Conservation (phyloP, 129 eudicot genomes). For the Ambrosia artemisiifolia region DNA sequence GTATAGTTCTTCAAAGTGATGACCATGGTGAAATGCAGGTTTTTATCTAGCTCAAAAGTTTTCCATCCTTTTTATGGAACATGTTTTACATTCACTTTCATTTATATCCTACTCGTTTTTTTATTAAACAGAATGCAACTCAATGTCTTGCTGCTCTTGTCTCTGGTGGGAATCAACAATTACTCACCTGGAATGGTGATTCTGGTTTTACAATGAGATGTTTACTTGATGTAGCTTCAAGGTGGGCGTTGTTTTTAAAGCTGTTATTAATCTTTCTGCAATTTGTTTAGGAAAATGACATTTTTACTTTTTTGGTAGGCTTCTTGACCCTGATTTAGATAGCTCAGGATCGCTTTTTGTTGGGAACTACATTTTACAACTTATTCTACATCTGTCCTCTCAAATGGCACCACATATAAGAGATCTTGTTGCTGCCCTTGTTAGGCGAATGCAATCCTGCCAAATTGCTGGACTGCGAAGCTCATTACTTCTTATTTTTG, state of each 20-base stretch:
- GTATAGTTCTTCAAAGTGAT: conserved; percentile 72
- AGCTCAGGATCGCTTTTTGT: conserved; percentile 97
- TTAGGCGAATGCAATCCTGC: conserved; percentile 87
- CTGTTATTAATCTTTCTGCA: conserved; percentile 2
- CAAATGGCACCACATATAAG: conserved; percentile 90
- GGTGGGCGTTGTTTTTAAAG: conserved; percentile 34
- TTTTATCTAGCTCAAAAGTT: background rate
- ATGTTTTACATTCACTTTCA: background rate
- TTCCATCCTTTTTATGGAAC: background rate
- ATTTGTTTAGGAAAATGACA: background rate
- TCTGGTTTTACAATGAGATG: conserved; percentile 86
- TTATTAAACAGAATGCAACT: conserved; percentile 73
- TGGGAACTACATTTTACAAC: conserved; percentile 88
- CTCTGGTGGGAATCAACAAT: conserved; percentile 76
- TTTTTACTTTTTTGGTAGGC: conserved; percentile 47
- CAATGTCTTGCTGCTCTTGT: conserved; percentile 91
- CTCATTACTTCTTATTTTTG: conserved; percentile 79
- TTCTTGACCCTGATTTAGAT: conserved; percentile 84
- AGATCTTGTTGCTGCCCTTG: conserved; percentile 84
- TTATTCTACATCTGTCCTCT: conserved; percentile 79
- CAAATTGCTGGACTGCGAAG: conserved; percentile 73
- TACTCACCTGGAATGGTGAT: conserved; percentile 88
- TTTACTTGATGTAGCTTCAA: conserved; percentile 92
- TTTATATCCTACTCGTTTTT: background rate
- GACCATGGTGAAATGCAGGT: conserved; percentile 99